Percentiles rank a stretch among this genome's conserved stretches.
These are phyloP conservation scores for Aquilaria yunnanensis DNA, from an alignment of 345 rosid genomes.

Conservation along the genomic window DNA sequence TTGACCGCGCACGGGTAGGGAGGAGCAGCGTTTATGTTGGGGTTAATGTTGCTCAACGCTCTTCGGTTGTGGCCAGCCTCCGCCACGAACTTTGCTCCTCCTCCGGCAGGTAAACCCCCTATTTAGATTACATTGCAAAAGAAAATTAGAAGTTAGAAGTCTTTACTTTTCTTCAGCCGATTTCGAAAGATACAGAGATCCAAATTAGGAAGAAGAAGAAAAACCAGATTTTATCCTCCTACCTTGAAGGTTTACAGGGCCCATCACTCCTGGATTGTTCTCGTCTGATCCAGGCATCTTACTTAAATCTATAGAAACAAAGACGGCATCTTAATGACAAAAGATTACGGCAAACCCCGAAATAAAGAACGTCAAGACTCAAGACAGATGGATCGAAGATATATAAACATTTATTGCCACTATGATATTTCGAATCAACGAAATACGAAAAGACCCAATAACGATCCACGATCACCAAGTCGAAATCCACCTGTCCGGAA, in stretches of 20 bases:
- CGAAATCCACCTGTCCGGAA: background rate
- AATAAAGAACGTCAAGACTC: background rate
- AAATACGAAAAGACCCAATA: constrained; percentile 16
- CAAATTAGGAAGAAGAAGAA: too few relatives aligned
- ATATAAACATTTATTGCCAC: background rate
- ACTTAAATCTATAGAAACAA: constrained; percentile 16
- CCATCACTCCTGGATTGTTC: constrained; percentile 66
- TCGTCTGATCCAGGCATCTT: constrained; percentile 75
- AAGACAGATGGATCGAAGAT: constrained; percentile 4
- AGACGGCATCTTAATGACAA: constrained; percentile 5
- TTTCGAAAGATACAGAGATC: background rate
- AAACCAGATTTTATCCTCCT: background rate
- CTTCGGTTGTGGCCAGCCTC: constrained; percentile 50
- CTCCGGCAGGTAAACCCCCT: constrained; percentile 52
- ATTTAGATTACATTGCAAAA: background rate
- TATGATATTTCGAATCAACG: background rate
- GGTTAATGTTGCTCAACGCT: constrained; percentile 65
- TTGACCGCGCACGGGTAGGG: constrained; percentile 65
- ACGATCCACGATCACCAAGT: constrained; percentile 20
- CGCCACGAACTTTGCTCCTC: constrained; percentile 48
- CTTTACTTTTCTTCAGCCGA: background rate
- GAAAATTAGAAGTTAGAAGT: background rate
- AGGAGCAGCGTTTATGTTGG: constrained; percentile 54
- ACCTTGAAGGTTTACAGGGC: constrained; percentile 51
- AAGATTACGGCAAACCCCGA: constrained; percentile 6